Conservation (phyloP, 257 asterid genomes). For the Petunia axillaris region DNA sequence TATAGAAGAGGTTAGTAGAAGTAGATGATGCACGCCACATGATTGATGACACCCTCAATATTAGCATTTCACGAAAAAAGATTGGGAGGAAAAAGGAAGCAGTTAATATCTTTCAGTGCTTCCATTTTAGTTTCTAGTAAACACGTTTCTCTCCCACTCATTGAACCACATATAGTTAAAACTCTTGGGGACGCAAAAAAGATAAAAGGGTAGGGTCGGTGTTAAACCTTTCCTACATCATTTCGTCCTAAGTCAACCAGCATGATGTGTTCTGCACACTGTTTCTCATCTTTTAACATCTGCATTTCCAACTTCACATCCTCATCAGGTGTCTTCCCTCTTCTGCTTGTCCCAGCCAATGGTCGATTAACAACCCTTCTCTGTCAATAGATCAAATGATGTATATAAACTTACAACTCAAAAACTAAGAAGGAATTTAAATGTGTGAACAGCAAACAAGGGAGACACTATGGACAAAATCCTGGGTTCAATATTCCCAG, state of each 20-base stretch:
- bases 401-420: background rate
- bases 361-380: slow-evolving; percentile 69
- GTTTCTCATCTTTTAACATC: slow-evolving; percentile 74
- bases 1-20: background rate
- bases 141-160: background rate
- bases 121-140: background rate
- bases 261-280: slow-evolving; percentile 82
- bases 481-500: background rate
- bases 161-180: background rate
- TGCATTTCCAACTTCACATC: slow-evolving; percentile 65
- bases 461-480: background rate
- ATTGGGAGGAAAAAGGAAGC: background rate
- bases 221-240: slow-evolving; percentile 84
- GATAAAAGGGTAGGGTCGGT: background rate
- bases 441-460: background rate
- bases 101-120: background rate
- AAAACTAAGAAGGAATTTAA: background rate
- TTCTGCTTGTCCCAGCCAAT: slow-evolving; percentile 80
- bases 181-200: background rate
- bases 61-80: background rate
- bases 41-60: background rate
- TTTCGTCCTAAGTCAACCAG: slow-evolving; percentile 89
- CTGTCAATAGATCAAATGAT: slow-evolving; percentile 48
- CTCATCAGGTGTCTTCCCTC: slow-evolving; percentile 68
- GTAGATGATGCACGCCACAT: background rate